These are phyloP conservation scores for Fusarium sp. DNA, from an alignment of 2,329 filamentous ascomycete species.

Conservation along the genomic window DNA sequence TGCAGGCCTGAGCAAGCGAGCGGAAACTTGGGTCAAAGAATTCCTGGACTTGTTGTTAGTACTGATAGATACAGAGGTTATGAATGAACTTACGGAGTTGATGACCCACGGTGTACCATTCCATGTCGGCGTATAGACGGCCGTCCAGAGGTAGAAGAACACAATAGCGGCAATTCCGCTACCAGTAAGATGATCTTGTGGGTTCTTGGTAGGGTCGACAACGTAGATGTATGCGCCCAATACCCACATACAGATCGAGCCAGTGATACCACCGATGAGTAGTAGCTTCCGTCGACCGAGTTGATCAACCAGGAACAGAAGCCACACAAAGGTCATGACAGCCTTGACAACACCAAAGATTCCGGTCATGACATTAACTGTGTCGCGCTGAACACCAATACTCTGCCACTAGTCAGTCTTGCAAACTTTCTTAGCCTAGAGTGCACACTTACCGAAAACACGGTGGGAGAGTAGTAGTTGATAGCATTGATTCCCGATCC, in stretches of 20 bases:
- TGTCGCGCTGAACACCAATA: slow-evolving; percentile 26
- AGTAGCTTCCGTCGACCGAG: slow-evolving; percentile 61
- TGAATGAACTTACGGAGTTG: slow-evolving; percentile 4
- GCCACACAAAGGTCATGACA: slow-evolving; percentile 71
- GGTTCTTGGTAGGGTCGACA: slow-evolving; percentile 50
- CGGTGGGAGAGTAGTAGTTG: slow-evolving; percentile 43
- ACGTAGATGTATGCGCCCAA: slow-evolving; percentile 68
- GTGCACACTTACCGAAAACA: slow-evolving; percentile 22
- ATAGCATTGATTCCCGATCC: slow-evolving; percentile 61
- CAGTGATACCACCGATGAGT: slow-evolving; percentile 69
- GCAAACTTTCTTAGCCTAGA: fast-evolving
- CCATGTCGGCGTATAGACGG: slow-evolving; percentile 68
- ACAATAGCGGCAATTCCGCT: slow-evolving; percentile 69
- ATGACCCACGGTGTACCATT: slow-evolving; percentile 72
- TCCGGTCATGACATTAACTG: slow-evolving; percentile 67
- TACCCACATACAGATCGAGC: slow-evolving; percentile 70
- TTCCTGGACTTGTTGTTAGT: slow-evolving; percentile 1
- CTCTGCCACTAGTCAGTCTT: background rate
- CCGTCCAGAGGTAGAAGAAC: slow-evolving; percentile 74
- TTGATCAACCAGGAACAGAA: slow-evolving; percentile 72
- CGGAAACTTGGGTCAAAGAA: slow-evolving; percentile 64
- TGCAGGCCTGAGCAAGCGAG: slow-evolving; percentile 67
- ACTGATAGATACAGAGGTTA: fast-evolving
- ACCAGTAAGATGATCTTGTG: slow-evolving; percentile 51
- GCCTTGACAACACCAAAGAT: slow-evolving; percentile 77